Evolutionary conservation across 73 alveolate genomes (phyloP).

Genomic region (Paramecium caudatum): DNA sequence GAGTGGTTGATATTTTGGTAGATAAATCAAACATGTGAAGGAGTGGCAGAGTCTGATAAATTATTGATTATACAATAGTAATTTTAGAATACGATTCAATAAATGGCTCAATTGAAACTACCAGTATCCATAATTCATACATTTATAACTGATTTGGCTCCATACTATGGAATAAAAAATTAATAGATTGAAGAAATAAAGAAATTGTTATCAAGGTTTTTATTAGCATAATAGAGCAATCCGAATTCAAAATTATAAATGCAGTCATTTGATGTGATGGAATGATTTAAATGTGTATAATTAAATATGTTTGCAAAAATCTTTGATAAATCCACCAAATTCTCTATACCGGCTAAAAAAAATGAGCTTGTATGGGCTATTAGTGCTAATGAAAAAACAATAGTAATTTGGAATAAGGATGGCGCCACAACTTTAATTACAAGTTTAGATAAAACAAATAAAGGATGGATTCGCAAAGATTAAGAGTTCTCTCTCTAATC

Average conservation of each 20-base stretch:
- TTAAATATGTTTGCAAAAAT: too few species aligned
- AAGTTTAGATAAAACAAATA: not conserved
- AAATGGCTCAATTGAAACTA: conserved; percentile 40
- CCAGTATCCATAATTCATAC: not conserved
- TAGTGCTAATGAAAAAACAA: not conserved
- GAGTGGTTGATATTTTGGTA: conserved; percentile 44
- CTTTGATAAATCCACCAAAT: too few species aligned
- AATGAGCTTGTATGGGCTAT: too few species aligned
- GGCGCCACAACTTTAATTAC: not conserved
- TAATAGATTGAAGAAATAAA: conserved; percentile 21
- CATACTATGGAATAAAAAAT: not conserved
- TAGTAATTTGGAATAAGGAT: not conserved
- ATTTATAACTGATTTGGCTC: conserved; percentile 31
- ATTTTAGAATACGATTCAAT: conserved; percentile 9
- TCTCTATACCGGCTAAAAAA: too few species aligned
- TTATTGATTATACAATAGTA: conserved; percentile 1
- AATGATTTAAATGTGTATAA: too few species aligned
- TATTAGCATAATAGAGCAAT: not conserved
- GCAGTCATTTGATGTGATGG: conserved; percentile 42
- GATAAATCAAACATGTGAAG: conserved; percentile 8
- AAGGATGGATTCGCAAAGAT: not conserved
- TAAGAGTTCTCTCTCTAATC: not conserved
- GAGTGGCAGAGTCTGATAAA: conserved; percentile 3
- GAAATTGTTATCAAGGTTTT: conserved; percentile 33
- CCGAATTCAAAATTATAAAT: not conserved